Evolutionary conservation across 2,329 filamentous ascomycete species (phyloP), one percentile per base, ranked within the genome.

Genomic region (Calonectria pauciramosa): DNA sequence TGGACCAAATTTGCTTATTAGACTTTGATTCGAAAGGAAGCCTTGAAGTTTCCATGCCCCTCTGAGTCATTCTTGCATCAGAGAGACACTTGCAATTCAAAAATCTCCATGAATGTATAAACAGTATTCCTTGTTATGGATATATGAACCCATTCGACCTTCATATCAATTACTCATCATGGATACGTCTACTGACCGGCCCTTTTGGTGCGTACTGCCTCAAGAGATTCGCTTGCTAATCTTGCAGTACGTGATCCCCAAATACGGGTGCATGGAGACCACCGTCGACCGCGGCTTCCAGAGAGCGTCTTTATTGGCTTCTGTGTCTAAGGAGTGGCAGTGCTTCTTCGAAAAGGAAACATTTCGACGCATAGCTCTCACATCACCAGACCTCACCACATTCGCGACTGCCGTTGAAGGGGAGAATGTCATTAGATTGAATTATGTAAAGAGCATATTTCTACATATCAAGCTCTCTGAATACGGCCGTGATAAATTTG

Each of bases 311-410:
- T 36, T 14, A 16, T 16, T 60, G 6, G 54, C 54, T 18, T 7
- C 32, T 26, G 54, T 60, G 32, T 38, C 54, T 3, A 60, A 32
- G 23, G 54, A 60, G n/a, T 60, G 54, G 54, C 54, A 60, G 54
- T 38, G 14, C 32, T 60, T 60, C 54, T 60, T 60, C n/a, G 54
- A 60, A 38, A 60, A 60, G 54, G 54, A 60, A 60, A 38, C 32
- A 9, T 60, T 60, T 26, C 54, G 32, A 3, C 32, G 54, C 32
- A 23, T 60, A 4, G n/a, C 32, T 26, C 54, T 60, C 5, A 2
- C n/a, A 11, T 60, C 54, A 3, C 23, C 54, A 14, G 54, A 60
- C 3, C 32, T 60, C 32, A 8, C 20, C 32, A 36, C 54, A 16
- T 60, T 60, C 32, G 32, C 54, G 26, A 38, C 32, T 4, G 23